These are phyloP conservation scores for Colletotrichum tabaci DNA, from an alignment of 2,329 filamentous ascomycete species.

Conservation along the genomic window DNA sequence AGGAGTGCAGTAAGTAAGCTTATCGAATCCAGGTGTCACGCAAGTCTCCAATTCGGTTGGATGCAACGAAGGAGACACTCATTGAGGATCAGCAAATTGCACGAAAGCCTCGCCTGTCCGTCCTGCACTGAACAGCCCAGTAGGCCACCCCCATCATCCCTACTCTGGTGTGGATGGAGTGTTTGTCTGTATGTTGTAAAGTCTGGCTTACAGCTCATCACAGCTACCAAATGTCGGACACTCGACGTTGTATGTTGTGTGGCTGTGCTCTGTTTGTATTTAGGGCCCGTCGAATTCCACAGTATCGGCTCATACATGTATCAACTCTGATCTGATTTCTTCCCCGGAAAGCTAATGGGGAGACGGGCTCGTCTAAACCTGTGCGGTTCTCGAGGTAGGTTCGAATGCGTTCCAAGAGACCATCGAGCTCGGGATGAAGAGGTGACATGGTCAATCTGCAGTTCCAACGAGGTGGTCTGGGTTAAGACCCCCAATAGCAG, in stretches of 20 bases:
- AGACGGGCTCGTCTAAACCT: background rate
- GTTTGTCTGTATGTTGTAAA: slow-evolving; percentile 12
- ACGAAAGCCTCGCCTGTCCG: slow-evolving; percentile 9
- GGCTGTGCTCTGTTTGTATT: slow-evolving; percentile 10
- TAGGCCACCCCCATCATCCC: slow-evolving; percentile 34
- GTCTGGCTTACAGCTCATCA: slow-evolving; percentile 16
- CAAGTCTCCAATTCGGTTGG: slow-evolving; percentile 7
- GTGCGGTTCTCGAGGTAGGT: slow-evolving; percentile 6
- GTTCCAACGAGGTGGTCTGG: slow-evolving; percentile 30
- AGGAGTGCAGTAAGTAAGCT: slow-evolving; percentile 10
- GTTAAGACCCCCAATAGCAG: slow-evolving; percentile 23
- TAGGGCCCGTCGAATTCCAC: background rate
- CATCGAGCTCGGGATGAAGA: slow-evolving; percentile 6
- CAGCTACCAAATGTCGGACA: background rate
- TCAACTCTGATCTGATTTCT: slow-evolving; percentile 7
- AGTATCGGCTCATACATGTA: background rate
- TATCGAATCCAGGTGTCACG: slow-evolving; percentile 3
- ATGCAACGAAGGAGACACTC: slow-evolving; percentile 17
- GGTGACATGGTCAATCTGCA: slow-evolving; percentile 13
- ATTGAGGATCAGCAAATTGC: slow-evolving; percentile 33
- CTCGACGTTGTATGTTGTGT: background rate
- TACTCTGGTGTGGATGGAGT: slow-evolving; percentile 19
- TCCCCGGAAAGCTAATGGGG: background rate
- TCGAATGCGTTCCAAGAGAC: slow-evolving; percentile 13
- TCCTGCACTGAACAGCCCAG: slow-evolving; percentile 21